Conservation (phyloP, 2,329 filamentous ascomycete genomes). For the Phoma herbarum region DNA sequence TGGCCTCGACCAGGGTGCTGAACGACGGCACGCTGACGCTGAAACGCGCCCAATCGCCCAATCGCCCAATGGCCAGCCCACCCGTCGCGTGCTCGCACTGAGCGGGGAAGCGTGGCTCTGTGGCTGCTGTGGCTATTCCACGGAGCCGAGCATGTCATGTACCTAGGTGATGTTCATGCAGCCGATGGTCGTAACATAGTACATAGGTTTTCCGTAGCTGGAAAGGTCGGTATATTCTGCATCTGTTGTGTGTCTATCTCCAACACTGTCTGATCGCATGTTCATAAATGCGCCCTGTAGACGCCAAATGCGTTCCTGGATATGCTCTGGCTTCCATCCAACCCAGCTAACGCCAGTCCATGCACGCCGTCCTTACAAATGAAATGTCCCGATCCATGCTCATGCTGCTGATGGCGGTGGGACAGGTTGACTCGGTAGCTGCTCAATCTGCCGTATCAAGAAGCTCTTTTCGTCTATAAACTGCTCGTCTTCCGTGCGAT, state of each 20-base stretch:
- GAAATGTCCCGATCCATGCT: conserved; percentile 4
- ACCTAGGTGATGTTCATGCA: not conserved
- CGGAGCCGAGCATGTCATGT: not conserved
- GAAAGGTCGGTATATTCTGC: not conserved
- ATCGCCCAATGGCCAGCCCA: conserved; percentile 11
- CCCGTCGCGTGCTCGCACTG: conserved; percentile 10
- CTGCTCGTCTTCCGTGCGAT: conserved; percentile 95
- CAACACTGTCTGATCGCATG: conserved; percentile 3
- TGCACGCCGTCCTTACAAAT: conserved; percentile 2
- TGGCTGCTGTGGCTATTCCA: conserved; percentile 1
- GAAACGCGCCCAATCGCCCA: conserved; percentile 14
- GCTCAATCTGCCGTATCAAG: conserved; percentile 88
- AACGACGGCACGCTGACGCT: conserved; percentile 1
- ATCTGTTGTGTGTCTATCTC: not conserved
- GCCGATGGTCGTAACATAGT: not conserved
- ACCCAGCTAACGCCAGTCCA: conserved; percentile 21
- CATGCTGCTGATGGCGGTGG: conserved; percentile 34
- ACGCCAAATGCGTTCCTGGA: conserved; percentile 12
- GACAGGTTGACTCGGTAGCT: conserved; percentile 48
- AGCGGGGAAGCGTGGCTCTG: conserved; percentile 18
- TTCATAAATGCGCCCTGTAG: conserved; percentile 17
- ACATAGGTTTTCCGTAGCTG: not conserved
- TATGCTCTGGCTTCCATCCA: conserved; percentile 13
- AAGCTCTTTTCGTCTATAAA: conserved; percentile 99
- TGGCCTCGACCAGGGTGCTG: conserved; percentile 14